Evolutionary conservation across 225 moss, liverwort and hornwort genomes (phyloP).

Genomic region (Lunularia cruciata): DNA sequence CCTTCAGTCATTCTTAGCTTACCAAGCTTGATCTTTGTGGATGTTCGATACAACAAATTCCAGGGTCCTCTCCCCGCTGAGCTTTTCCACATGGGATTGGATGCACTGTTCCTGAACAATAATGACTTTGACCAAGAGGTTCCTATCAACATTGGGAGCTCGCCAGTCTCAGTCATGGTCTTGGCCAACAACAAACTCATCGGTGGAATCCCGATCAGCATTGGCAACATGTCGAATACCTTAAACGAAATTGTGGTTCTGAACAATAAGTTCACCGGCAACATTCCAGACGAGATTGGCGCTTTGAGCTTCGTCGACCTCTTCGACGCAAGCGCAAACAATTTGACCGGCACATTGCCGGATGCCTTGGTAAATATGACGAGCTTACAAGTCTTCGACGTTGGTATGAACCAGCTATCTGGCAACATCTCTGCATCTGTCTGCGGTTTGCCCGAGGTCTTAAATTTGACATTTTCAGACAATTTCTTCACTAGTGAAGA

Average conservation of each 20-base stretch:
- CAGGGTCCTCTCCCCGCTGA: conserved; percentile 52
- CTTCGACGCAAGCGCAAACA: conserved; percentile 60
- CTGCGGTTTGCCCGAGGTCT: conserved; percentile 49
- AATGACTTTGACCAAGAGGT: conserved; percentile 58
- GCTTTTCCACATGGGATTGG: conserved; percentile 57
- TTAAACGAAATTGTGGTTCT: conserved; percentile 54
- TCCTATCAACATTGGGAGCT: conserved; percentile 60
- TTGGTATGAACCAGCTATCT: conserved; percentile 48
- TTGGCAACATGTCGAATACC: conserved; percentile 34
- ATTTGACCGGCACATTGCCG: conserved; percentile 56
- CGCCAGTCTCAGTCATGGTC: conserved; percentile 63
- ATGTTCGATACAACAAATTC: conserved; percentile 68
- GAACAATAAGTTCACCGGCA: conserved; percentile 54
- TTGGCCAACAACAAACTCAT: conserved; percentile 59
- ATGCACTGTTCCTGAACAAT: conserved; percentile 78
- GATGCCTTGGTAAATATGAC: conserved; percentile 40
- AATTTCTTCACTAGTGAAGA: conserved; percentile 51
- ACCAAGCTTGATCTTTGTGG: conserved; percentile 54
- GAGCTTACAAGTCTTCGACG: conserved; percentile 39
- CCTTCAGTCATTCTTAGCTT: conserved; percentile 46
- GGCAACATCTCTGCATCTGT: conserved; percentile 45
- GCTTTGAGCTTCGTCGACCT: conserved; percentile 32
- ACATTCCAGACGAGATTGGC: conserved; percentile 52
- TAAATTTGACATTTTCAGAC: conserved; percentile 49
- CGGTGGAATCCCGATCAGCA: conserved; percentile 51